A percentile compares a stretch with the other conserved stretches of the same genome.
Evolutionary conservation across 202 grass and related monocot genomes (phyloP).

Genomic region (Setaria italica): DNA sequence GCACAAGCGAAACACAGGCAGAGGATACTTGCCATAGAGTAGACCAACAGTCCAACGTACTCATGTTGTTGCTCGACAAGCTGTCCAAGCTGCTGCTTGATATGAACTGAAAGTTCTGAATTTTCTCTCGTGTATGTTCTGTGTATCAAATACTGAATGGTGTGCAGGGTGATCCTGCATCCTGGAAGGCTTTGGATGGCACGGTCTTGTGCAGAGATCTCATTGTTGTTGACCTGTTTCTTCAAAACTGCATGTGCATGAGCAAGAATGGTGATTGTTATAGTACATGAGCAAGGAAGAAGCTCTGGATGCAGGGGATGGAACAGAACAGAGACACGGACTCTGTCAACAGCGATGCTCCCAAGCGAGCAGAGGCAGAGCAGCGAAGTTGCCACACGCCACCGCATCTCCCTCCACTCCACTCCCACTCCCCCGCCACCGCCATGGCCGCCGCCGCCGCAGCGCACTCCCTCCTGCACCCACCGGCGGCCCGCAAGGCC

Average conservation of each 20-base stretch:
- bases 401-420: not conserved
- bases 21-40: not conserved
- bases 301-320: no score
- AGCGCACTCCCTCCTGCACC: constrained; percentile 43
- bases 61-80: not conserved
- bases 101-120: not conserved
- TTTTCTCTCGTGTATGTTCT: no score
- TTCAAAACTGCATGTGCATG: no score
- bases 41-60: not conserved
- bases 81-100: not conserved
- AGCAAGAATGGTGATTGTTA: no score
- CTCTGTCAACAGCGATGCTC: not conserved
- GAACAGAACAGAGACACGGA: no score
- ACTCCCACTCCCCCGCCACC: not conserved
- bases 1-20: not conserved
- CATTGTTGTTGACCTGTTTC: no score
- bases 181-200: no score
- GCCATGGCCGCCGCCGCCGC: constrained; percentile 1
- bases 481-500: not conserved
- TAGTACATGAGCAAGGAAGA: no score
- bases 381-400: not conserved
- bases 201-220: no score
- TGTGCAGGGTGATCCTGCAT: no score
- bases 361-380: not conserved
- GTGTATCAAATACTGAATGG: no score